phyloP scores from a whole-genome alignment of 169 alveolate genomes.

The Condylostoma magnum region DNA sequence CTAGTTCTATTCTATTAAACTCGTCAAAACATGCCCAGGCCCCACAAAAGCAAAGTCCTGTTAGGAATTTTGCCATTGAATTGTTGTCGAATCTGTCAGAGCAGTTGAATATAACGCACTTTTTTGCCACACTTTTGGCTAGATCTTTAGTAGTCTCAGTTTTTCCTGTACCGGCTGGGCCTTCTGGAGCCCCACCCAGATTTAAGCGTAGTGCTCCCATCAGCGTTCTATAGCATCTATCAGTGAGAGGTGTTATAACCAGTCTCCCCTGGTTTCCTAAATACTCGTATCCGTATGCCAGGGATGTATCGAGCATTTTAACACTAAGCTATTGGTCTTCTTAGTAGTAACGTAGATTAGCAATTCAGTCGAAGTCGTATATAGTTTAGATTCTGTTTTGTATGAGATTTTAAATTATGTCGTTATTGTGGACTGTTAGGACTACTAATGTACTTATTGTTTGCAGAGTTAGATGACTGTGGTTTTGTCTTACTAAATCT shows the following conservation, averaged over 20 bases:
- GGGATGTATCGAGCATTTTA: conserved; percentile 60
- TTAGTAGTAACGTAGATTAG: conserved; percentile 87
- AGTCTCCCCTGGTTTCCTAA: conserved; percentile 71
- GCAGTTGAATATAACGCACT: conserved; percentile 84
- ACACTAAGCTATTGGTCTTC: no score
- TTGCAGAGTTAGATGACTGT: conserved; percentile 62
- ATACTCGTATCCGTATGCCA: conserved; percentile 79
- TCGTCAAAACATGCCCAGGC: conserved; percentile 87
- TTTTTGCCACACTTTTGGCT: conserved; percentile 77
- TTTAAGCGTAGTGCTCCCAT: conserved; percentile 68
- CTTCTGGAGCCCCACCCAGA: conserved; percentile 78
- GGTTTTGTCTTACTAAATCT: conserved; percentile 69
- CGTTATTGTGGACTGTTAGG: conserved; percentile 90
- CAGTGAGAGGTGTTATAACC: conserved; percentile 85
- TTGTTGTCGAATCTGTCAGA: conserved; percentile 75
- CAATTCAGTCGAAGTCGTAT: conserved; percentile 88
- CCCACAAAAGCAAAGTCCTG: conserved; percentile 83
- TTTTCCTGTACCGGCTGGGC: conserved; percentile 86
- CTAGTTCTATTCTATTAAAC: conserved; percentile 76
- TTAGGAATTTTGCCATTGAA: conserved; percentile 81
- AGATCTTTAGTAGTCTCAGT: conserved; percentile 88
- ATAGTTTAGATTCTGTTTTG: conserved; percentile 60
- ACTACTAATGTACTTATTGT: conserved; percentile 84
- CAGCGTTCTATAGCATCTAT: conserved; percentile 80
- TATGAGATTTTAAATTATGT: conserved; percentile 82